phyloP scores from a whole-genome alignment of 805 yeast species.

The Nakazawaea sp. region DNA sequence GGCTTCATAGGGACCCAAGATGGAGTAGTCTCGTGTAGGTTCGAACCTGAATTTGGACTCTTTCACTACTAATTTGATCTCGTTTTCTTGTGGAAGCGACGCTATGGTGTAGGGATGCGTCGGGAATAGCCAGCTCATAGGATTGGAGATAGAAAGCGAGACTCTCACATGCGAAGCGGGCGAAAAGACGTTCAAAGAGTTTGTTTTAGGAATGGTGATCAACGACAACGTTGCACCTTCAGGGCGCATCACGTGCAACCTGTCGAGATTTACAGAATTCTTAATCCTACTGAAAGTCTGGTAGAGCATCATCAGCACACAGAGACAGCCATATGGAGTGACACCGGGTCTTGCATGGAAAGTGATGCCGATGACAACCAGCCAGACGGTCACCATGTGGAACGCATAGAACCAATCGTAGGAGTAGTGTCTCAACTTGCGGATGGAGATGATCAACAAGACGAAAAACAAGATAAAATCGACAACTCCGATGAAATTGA shows the following conservation, averaged over 20 bases:
- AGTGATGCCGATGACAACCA: slow-evolving; percentile 35
- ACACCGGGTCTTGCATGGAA: slow-evolving; percentile 74
- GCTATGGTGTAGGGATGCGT: slow-evolving; percentile 67
- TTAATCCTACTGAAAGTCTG: slow-evolving; percentile 30
- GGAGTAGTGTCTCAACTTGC: slow-evolving; percentile 37
- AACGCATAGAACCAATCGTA: slow-evolving; percentile 49
- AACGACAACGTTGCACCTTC: slow-evolving; percentile 17
- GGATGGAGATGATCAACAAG: slow-evolving; percentile 39
- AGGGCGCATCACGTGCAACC: slow-evolving; percentile 16
- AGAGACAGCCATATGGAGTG: slow-evolving; percentile 23
- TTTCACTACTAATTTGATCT: slow-evolving; percentile 38
- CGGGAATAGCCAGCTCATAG: slow-evolving; percentile 43
- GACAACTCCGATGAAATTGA: slow-evolving; percentile 49
- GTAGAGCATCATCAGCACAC: slow-evolving; percentile 23
- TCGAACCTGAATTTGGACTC: slow-evolving; percentile 27
- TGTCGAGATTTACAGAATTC: slow-evolving; percentile 14
- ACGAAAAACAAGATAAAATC: slow-evolving; percentile 28
- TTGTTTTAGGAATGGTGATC: slow-evolving; percentile 15
- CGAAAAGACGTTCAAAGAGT: slow-evolving; percentile 20
- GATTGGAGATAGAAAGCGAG: slow-evolving; percentile 28
- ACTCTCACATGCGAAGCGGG: slow-evolving; percentile 59
- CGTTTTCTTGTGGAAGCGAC: slow-evolving; percentile 30
- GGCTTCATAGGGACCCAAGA: slow-evolving; percentile 38
- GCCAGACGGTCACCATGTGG: slow-evolving; percentile 47
- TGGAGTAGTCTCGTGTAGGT: slow-evolving; percentile 26